phyloP scores from a whole-genome alignment of 768 basidiomycete genomes.

The Panaeolus cyanescens region DNA sequence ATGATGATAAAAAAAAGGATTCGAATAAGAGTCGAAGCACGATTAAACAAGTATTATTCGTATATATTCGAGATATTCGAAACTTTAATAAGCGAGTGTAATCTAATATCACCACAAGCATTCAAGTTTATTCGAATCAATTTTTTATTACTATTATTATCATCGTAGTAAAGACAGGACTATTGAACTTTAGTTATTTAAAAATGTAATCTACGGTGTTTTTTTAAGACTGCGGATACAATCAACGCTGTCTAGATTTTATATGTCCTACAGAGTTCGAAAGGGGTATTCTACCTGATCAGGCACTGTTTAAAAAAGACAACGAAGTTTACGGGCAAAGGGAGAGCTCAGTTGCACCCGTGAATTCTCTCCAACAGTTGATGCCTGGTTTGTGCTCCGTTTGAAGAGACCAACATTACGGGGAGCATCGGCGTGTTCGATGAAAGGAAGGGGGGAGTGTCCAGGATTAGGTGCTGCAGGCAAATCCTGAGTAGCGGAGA shows the following conservation, averaged over 20 bases:
- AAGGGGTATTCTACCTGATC: not conserved
- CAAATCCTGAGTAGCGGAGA: not conserved
- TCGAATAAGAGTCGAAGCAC: too few relatives aligned
- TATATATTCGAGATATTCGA: too few relatives aligned
- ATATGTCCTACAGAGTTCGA: not conserved
- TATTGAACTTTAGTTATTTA: too few relatives aligned
- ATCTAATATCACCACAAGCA: too few relatives aligned
- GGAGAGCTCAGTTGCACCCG: not conserved
- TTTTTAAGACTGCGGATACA: not conserved
- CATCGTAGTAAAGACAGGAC: slow-evolving; percentile 2
- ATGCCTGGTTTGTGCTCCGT: not conserved
- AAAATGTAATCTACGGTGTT: not conserved
- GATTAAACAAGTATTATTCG: too few relatives aligned
- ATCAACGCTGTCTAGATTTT: not conserved
- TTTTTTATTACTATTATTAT: not conserved
- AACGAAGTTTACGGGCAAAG: not conserved
- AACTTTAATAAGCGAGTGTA: too few relatives aligned
- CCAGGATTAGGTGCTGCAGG: not conserved
- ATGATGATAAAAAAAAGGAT: too few relatives aligned
- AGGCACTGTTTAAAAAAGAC: not conserved
- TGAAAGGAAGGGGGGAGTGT: not conserved
- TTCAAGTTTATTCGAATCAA: too few relatives aligned
- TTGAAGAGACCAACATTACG: not conserved
- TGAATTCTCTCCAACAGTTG: not conserved
- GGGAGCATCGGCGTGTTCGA: not conserved